These are phyloP conservation scores for Phlyctochytrium bullatum DNA, from an alignment of 192 early-diverging fungal species.

Conservation along the genomic window DNA sequence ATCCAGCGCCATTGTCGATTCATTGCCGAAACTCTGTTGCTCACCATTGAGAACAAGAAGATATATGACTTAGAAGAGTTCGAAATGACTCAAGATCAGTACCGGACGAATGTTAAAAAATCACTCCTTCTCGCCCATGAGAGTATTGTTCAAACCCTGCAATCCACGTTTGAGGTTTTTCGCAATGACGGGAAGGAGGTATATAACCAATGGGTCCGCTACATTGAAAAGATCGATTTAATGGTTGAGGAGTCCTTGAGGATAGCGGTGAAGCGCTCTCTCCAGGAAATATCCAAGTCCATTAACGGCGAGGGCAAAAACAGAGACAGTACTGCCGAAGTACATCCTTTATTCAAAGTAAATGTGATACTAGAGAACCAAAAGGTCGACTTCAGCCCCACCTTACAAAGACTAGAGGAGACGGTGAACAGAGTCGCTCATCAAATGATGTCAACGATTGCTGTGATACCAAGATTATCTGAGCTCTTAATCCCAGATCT, in stretches of 20 bases:
- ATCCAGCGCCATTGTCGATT: conserved; percentile 48
- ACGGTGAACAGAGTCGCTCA: conserved; percentile 52
- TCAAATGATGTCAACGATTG: conserved; percentile 60
- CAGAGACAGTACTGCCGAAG: conserved; percentile 47
- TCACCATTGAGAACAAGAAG: conserved; percentile 57
- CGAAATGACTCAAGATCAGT: conserved; percentile 44
- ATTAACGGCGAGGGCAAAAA: conserved; percentile 66
- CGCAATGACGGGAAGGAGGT: conserved; percentile 59
- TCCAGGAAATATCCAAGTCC: conserved; percentile 58
- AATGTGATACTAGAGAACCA: conserved; percentile 60
- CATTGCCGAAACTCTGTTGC: conserved; percentile 56
- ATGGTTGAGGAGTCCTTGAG: conserved; percentile 56
- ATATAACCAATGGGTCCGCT: conserved; percentile 52
- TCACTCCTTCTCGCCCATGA: conserved; percentile 46
- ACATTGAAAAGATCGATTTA: conserved; percentile 54
- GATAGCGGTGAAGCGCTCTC: conserved; percentile 47
- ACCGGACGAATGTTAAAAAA: conserved; percentile 36
- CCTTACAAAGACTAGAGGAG: conserved; percentile 49
- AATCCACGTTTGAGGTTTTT: conserved; percentile 48
- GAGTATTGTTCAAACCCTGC: conserved; percentile 43
- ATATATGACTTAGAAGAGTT: conserved; percentile 62
- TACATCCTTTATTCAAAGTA: conserved; percentile 65
- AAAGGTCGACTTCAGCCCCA: conserved; percentile 62
- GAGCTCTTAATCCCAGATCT: conserved; percentile 36
- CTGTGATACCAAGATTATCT: conserved; percentile 46